A percentile compares a stretch with the other conserved stretches of the same genome.
These are phyloP conservation scores for Lolium perenne DNA, from an alignment of 176 grass and related monocot genomes.

Conservation along the genomic window DNA sequence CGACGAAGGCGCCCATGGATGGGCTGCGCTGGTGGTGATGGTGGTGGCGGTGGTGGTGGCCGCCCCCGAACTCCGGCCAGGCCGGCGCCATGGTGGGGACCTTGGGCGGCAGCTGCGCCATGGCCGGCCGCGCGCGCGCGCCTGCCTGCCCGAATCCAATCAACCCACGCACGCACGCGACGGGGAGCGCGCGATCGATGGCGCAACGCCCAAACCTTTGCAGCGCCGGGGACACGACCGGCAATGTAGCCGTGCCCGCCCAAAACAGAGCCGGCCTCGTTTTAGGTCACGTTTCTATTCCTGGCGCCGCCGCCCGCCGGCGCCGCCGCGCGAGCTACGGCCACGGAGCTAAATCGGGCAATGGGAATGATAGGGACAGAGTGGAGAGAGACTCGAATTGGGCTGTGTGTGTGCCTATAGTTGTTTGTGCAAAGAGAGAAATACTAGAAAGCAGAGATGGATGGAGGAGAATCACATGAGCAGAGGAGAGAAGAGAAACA, in stretches of 20 bases:
- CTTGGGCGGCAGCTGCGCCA: conserved; percentile 92
- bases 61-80: conserved; percentile 56
- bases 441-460: not conserved
- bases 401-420: not conserved
- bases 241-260: conserved; percentile 34
- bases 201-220: conserved; percentile 45
- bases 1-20: conserved; percentile 58
- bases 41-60: conserved; percentile 49
- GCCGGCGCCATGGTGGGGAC: conserved; percentile 56
- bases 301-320: conserved; percentile 26
- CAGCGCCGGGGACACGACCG: not conserved
- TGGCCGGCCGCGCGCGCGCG: conserved; percentile 46
- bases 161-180: conserved; percentile 45
- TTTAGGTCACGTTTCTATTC: conserved; percentile 40
- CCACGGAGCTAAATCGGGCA: conserved; percentile 47
- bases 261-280: conserved; percentile 24
- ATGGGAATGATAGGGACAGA: conserved; percentile 36
- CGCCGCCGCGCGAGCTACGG: conserved; percentile 34
- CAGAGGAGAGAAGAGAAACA: conserved; percentile 56
- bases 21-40: conserved; percentile 57
- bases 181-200: conserved; percentile 49
- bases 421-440: conserved; percentile 6
- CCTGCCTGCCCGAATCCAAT: conserved; percentile 24
- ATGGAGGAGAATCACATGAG: conserved; percentile 50
- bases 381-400: not conserved